Base-by-base conservation (phyloP, 2,329 filamentous ascomycete species). In the Lachnellula cervina region DNA sequence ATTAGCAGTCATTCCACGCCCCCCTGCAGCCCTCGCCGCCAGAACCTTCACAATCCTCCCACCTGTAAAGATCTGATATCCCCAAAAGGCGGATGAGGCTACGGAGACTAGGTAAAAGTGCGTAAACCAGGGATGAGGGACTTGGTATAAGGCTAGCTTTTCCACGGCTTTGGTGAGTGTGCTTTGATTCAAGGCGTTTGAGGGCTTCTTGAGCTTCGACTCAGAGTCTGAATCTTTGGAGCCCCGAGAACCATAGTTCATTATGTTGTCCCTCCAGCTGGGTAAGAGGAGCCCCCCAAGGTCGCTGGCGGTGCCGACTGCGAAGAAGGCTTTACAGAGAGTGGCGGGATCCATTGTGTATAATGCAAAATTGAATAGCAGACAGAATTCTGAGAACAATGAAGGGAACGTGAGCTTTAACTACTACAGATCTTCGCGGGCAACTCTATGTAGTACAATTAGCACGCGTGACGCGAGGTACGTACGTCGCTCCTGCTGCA, bases 81-180 rank as follows among this genome's bases (percentile, higher is more conserved):
- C 81, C 90, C 92, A 97, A 70, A 92, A 88, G 4, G 83, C 66
- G 0, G 89, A 92, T 57, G 82, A 84, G 2, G 75, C 68, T 4
- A 91, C 73, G 3, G 89, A 93, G 37, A 84, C 70, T 52, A 88
- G 68, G 70, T 99, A 97, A 74, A 96, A 97, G 64, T 94, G 88
- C 44, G 79, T 80, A 71, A 97, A 97, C 85, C 89, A 97, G 59
- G 81, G 81, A 73, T 97, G 94, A 21, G 93, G 91, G 37, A 97
- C 87, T 76, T 67, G 60, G 40, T 67, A 52, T 11, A 59, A 64
- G 21, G 57, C 60, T 49, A 67, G 19, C n/a, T 50, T 57, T 40
- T 62, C 49, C 17, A 68, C 42, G 4, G 63, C 11, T 14, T 16
- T 54, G 9, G 17, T 42, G 25, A 55, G 25, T 7, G 45, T 52